Conservation (phyloP, 305 asterid species). For the Fraxinus paxiana region DNA sequence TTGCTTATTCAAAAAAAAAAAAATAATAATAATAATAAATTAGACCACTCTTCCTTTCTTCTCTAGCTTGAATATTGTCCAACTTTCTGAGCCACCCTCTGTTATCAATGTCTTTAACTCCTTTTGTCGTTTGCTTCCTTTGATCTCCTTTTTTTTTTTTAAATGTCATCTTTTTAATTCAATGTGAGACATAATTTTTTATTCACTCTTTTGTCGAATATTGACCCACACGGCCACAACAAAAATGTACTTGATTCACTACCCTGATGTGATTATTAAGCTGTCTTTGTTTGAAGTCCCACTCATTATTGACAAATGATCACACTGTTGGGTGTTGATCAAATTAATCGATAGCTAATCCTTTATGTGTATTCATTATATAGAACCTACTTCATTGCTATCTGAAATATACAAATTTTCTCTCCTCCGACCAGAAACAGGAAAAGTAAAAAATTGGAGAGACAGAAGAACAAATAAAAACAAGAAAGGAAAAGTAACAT, state of each 20-base stretch:
- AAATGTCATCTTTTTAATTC: neutral
- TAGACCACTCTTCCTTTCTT: neutral
- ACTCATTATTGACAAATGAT: neutral
- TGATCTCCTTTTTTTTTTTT: neutral
- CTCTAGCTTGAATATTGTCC: neutral
- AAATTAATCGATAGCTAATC: neutral
- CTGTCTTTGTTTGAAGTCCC: neutral
- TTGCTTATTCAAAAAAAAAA: neutral
- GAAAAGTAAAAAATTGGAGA: neutral
- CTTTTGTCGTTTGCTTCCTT: neutral
- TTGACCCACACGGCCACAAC: neutral
- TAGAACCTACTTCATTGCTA: neutral
- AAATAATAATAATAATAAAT: too few species aligned
- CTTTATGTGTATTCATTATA: neutral
- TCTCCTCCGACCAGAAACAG: neutral
- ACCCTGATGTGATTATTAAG: neutral
- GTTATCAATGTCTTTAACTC: neutral
- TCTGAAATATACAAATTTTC: neutral
- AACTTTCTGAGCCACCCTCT: neutral
- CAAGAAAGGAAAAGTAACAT: neutral
- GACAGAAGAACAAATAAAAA: neutral
- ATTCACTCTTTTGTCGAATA: neutral
- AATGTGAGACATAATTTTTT: neutral
- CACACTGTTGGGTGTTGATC: neutral
- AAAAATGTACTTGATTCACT: neutral